A percentile compares a stretch with the other conserved stretches of the same genome.
These are phyloP conservation scores for Notholithocarpus densiflorus DNA, from an alignment of 306 rosid genomes.

Conservation along the genomic window DNA sequence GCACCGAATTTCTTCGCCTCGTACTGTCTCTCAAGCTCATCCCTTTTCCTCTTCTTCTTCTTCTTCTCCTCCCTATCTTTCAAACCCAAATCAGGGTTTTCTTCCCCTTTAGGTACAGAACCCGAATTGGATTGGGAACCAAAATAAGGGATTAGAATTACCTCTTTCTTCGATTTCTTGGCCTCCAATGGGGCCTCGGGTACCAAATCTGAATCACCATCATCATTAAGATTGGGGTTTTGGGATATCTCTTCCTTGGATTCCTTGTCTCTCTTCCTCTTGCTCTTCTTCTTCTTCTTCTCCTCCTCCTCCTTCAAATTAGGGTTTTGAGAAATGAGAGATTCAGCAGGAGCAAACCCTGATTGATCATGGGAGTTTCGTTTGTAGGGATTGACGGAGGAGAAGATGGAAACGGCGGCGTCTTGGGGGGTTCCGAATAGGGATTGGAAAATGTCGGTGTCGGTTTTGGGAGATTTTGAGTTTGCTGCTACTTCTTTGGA, in stretches of 20 bases:
- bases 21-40: conserved; percentile 79
- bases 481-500: conserved; percentile 20
- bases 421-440: conserved; percentile 48
- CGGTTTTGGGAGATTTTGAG: conserved; percentile 10
- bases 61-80: conserved; percentile 12
- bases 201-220: conserved; percentile 1
- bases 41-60: conserved; percentile 79
- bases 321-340: conserved; percentile 1
- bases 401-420: conserved; percentile 52
- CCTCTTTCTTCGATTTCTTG: conserved; percentile 40
- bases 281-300: conserved; percentile 35
- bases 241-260: neutral
- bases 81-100: neutral
- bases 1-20: conserved; percentile 70
- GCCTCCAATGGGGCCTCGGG: conserved; percentile 24
- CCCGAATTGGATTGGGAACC: conserved; percentile 11
- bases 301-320: conserved; percentile 36
- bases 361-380: conserved; percentile 37
- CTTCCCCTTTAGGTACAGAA: neutral
- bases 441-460: conserved; percentile 41
- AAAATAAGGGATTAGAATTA: neutral
- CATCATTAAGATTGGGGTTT: neutral
- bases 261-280: neutral
- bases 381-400: conserved; percentile 63
- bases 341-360: conserved; percentile 1